phyloP scores from a whole-genome alignment of 164 flowering plant genomes.

The Berberis thunbergii region DNA sequence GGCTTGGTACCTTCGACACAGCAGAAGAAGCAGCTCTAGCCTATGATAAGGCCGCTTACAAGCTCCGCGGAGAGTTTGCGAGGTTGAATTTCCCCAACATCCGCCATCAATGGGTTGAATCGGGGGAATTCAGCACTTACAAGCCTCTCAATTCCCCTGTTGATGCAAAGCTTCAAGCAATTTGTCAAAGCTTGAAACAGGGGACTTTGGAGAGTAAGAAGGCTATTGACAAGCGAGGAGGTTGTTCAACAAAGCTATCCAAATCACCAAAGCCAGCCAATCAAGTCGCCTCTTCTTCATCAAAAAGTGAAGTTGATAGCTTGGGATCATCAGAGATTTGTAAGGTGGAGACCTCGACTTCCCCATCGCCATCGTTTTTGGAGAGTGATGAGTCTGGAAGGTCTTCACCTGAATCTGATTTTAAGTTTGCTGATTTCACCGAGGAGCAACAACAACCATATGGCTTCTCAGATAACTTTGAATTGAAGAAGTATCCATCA shows the following conservation, averaged over 20 bases:
- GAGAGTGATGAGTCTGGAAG: constrained; percentile 44
- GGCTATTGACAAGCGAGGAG: constrained; percentile 8
- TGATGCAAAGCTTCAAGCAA: constrained; percentile 20
- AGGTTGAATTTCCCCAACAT: constrained; percentile 18
- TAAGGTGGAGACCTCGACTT: constrained; percentile 32
- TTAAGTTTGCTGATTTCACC: constrained; percentile 33
- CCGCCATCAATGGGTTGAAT: constrained; percentile 53
- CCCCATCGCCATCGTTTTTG: constrained; percentile 16
- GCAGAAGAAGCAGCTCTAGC: too few relatives aligned
- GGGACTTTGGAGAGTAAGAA: constrained; percentile 32
- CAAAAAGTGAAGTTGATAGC: neutral
- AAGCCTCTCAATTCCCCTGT: too few relatives aligned
- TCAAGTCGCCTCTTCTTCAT: neutral
- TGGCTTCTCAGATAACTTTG: constrained; percentile 26
- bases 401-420: constrained; percentile 56
- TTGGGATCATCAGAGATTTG: neutral
- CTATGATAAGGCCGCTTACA: too few relatives aligned
- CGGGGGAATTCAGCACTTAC: constrained; percentile 28
- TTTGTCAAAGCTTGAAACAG: constrained; percentile 45
- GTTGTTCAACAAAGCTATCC: neutral
- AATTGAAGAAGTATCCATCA: constrained; percentile 61
- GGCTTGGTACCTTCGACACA: too few relatives aligned
- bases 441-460: too few relatives aligned
- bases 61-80: too few relatives aligned
- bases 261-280: neutral